Evolutionary conservation across 495 filamentous ascomycete genomes (phyloP), one percentile per base, ranked within the genome.

Genomic region (Monascus purpureus): DNA sequence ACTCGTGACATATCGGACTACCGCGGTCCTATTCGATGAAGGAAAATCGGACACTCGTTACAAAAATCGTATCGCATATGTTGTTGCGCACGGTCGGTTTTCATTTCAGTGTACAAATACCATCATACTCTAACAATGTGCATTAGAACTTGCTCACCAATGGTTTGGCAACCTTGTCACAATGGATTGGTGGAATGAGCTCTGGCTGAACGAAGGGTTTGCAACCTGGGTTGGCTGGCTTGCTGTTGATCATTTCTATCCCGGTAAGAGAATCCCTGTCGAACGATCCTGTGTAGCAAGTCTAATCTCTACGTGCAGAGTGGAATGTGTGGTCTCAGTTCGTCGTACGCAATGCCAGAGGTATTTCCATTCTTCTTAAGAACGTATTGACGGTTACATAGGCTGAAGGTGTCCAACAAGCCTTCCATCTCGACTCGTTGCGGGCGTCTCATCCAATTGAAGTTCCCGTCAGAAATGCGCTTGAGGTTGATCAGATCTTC

Each of bases 171-270:
- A 97, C 49, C 72, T 95, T 12, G 90, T 95, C 12, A 72, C 67
- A 2, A 68, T 72, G 63, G 72, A 77, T 42, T 80, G 73, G 72
- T 95, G 90, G 90, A 86, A 80, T 50, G 90, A 93, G 53, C 67
- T 97, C 14, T 97, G 90, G 88, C 70, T 96, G 8, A 92, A 92
- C 39, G 88, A 96, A 53, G 88, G 87, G 2, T 97, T 97, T 54
- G 90, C 90, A 14, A 97, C 90, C 3, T 95, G 88, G 90, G 84
- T 93, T 30, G 88, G 88, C 30, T 97, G 88, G 88, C 69, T 85
- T 31, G 88, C 88, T 11, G 75, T 83, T 14, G 82, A 94, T 53
- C 73, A 90, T 51, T 75, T 95, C 38, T 79, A 94, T 58, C 88
- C 86, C 4, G 68, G 72, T 75, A 51, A 43, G 60, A 40, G 14